Conservation (phyloP, 2,329 filamentous ascomycete species). For the Achaetomium macrosporum region DNA sequence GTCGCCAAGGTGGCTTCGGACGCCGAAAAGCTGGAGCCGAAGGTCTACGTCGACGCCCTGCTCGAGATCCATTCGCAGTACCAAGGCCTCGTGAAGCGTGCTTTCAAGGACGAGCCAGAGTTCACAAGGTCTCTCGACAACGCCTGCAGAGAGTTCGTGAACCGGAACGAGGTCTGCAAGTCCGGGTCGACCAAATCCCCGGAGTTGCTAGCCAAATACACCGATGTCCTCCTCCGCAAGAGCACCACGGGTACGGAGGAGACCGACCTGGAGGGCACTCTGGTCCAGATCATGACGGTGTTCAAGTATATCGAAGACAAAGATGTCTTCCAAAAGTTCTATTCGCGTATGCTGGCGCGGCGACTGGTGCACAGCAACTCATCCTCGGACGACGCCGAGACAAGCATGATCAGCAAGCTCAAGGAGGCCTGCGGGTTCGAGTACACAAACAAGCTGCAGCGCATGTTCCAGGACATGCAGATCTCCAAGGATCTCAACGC, state of each 20-base stretch:
- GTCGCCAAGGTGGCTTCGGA: conserved; percentile 87
- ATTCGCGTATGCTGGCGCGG: conserved; percentile 92
- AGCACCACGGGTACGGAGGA: conserved; percentile 90
- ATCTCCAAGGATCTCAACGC: conserved; percentile 96
- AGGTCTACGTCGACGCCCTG: conserved; percentile 91
- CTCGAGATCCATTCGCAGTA: conserved; percentile 94
- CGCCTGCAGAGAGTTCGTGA: conserved; percentile 95
- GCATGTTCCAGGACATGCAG: conserved; percentile 99
- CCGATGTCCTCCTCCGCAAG: conserved; percentile 87
- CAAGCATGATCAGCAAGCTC: conserved; percentile 98
- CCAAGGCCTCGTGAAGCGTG: conserved; percentile 80
- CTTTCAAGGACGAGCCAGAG: conserved; percentile 92
- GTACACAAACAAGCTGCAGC: conserved; percentile 98
- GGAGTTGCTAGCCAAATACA: conserved; percentile 91
- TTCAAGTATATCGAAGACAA: conserved; percentile 99
- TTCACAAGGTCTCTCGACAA: conserved; percentile 96
- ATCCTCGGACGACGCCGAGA: conserved; percentile 94
- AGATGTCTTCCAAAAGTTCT: conserved; percentile 99
- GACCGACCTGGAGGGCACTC: conserved; percentile 80
- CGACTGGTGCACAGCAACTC: conserved; percentile 92
- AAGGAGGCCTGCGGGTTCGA: conserved; percentile 99
- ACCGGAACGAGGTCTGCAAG: conserved; percentile 94
- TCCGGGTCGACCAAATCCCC: conserved; percentile 89
- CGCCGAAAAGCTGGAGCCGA: conserved; percentile 86
- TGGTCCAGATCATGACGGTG: conserved; percentile 95